Evolutionary conservation across 371 early-diverging fungal species (phyloP).

Genomic region (Globomyces sp.): DNA sequence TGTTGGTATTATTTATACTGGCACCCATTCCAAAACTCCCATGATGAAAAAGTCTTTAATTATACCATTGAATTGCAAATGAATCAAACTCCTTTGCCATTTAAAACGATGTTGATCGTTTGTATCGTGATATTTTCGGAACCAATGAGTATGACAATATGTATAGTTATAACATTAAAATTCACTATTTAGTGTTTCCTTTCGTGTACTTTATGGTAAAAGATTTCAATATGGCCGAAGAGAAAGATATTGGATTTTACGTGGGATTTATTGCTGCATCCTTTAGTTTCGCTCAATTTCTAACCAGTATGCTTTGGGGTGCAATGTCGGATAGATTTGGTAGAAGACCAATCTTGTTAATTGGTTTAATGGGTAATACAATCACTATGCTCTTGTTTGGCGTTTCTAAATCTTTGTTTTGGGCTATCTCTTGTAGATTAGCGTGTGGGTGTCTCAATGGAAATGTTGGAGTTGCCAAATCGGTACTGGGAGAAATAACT

Average conservation of each 20-base stretch:
- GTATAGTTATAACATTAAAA: slow-evolving; percentile 4
- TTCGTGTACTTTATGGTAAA: slow-evolving; percentile 41
- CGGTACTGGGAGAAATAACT: slow-evolving; percentile 83
- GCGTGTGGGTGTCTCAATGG: slow-evolving; percentile 70
- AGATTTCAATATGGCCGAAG: slow-evolving; percentile 30
- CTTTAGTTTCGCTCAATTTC: slow-evolving; percentile 39
- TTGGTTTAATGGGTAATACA: slow-evolving; percentile 74
- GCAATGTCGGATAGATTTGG: slow-evolving; percentile 64
- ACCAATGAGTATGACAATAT: slow-evolving; percentile 16
- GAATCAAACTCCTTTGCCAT: slow-evolving; percentile 6
- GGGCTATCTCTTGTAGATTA: slow-evolving; percentile 46
- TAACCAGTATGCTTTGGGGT: slow-evolving; percentile 34
- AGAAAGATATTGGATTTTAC: slow-evolving; percentile 43
- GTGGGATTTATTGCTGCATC: slow-evolving; percentile 45
- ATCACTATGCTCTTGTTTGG: slow-evolving; percentile 72
- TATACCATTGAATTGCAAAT: not conserved
- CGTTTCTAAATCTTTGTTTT: slow-evolving; percentile 51
- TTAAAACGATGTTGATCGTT: not conserved
- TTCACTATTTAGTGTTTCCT: slow-evolving; percentile 22
- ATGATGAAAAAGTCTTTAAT: not conserved
- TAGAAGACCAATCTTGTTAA: slow-evolving; percentile 72
- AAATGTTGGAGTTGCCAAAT: slow-evolving; percentile 80
- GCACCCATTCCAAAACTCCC: not conserved
- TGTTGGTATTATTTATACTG: slow-evolving; percentile 1
- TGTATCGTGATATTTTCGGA: slow-evolving; percentile 16